phyloP scores from a whole-genome alignment of 1,284 basidiomycete species.

The Puccinia coronata region DNA sequence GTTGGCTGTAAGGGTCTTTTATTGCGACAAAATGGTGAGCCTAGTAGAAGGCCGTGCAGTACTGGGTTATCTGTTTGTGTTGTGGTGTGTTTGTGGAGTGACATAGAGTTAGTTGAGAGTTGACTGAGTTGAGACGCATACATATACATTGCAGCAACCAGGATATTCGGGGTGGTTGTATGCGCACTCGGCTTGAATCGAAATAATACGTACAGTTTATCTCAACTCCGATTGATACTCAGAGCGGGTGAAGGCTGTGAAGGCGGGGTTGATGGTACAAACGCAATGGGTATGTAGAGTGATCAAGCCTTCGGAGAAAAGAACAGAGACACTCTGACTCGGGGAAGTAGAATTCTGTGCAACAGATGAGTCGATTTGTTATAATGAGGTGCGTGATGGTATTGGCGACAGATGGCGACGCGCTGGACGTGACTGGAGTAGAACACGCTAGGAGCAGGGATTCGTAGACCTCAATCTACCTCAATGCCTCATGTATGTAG shows the following conservation, averaged over 20 bases:
- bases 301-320: too few species aligned
- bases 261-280: background rate
- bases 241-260: background rate
- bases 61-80: background rate
- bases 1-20: too few species aligned
- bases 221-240: background rate
- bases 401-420: too few species aligned
- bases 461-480: too few species aligned
- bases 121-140: background rate
- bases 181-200: slow-evolving; percentile 2
- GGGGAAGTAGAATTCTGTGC: too few species aligned
- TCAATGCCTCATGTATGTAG: too few species aligned
- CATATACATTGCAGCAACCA: slow-evolving; percentile 15
- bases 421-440: background rate
- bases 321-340: too few species aligned
- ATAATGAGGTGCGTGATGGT: too few species aligned
- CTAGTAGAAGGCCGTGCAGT: too few species aligned
- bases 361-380: too few species aligned
- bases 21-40: too few species aligned
- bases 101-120: background rate
- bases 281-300: background rate
- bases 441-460: background rate
- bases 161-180: background rate
- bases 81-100: background rate
- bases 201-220: background rate